Conservation (phyloP, 169 alveolate species). For the Eimeria necatrix region DNA sequence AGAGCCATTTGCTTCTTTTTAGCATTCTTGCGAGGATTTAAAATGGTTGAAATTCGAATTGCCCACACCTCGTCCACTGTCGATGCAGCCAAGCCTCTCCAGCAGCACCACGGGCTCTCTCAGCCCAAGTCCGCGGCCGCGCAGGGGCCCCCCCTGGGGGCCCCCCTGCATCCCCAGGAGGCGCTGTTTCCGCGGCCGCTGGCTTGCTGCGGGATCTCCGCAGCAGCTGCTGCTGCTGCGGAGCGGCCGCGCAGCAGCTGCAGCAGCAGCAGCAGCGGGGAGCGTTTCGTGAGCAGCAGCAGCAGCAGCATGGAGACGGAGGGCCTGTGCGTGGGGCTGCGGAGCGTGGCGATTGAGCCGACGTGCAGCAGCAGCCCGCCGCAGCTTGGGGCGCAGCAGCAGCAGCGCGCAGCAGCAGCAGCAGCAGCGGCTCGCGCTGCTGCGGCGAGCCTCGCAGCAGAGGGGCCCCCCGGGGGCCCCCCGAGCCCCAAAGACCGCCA, state of each 20-base stretch:
- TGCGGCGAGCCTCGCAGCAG: neutral
- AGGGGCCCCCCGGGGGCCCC: neutral
- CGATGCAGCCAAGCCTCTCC: constrained; percentile 35
- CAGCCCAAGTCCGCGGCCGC: too few species aligned
- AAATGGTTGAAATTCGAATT: constrained; percentile 12
- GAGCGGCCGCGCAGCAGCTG: neutral
- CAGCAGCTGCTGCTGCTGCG: neutral
- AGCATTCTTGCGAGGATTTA: neutral
- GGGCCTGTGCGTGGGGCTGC: neutral
- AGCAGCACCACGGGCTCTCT: neutral
- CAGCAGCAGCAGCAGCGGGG: neutral
- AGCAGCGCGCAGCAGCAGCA: neutral
- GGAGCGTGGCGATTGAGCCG: neutral
- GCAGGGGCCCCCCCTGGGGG: neutral
- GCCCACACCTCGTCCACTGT: constrained; percentile 35
- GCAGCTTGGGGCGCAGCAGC: too few species aligned
- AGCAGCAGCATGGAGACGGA: neutral
- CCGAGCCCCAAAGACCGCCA: neutral
- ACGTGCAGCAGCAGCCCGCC: neutral
- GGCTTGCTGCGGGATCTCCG: neutral
- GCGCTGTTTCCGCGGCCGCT: neutral
- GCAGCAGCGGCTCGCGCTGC: neutral
- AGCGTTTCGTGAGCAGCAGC: neutral
- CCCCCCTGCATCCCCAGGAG: neutral
- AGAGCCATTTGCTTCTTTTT: too few species aligned